Base-by-base conservation (phyloP, 495 filamentous ascomycete genomes). In the Daldinia caldariorum region DNA sequence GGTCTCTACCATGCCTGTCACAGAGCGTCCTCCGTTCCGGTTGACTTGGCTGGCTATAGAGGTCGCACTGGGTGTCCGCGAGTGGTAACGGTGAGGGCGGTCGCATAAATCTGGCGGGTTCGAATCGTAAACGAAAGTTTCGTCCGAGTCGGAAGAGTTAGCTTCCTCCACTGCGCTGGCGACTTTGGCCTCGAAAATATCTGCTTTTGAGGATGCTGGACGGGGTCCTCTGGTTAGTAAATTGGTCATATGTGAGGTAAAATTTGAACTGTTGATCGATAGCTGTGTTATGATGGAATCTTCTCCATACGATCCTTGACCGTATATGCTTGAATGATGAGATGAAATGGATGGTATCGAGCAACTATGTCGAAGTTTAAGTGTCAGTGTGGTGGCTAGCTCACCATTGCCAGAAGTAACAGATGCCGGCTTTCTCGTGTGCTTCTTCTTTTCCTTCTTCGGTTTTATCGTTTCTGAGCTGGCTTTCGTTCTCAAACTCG, bases 101-200 rank as follows among this genome's bases (percentile, higher is more conserved):
- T 90, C 91, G 58, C 85, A 87, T 22, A 85, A 84, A 69, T 98
- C 95, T 10, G 92, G 92, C 10, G 96, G 95, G 76, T 99, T 99
- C 9, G 95, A 99, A 80, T 99, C 95, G 81, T 99, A 99, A 3
- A 99, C 94, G 78, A 98, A 99, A 0, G 96, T 98, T 79, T 97
- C 96, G 70, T 97, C 95, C 2, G 96, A 98, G 74, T 97, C 95
- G 14, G 94, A 97, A 7, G 94, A 95, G 78, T 97, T 91, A 41
- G 92, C 93, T 72, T 89, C 87, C 78, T 97, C 94, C 49, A 98
- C 93, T 4, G 94, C 94, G 76, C 89, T 97, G 38, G 95, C 96
- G 38, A 99, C 91, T 80, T 95, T 97, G 59, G 92, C 92, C 81
- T 97, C 95, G 78, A 99, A 99, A 51, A 99, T 92, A 79, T 99